Evolutionary conservation across 106 monocot species (phyloP).

Genomic region (Allium cepa): DNA sequence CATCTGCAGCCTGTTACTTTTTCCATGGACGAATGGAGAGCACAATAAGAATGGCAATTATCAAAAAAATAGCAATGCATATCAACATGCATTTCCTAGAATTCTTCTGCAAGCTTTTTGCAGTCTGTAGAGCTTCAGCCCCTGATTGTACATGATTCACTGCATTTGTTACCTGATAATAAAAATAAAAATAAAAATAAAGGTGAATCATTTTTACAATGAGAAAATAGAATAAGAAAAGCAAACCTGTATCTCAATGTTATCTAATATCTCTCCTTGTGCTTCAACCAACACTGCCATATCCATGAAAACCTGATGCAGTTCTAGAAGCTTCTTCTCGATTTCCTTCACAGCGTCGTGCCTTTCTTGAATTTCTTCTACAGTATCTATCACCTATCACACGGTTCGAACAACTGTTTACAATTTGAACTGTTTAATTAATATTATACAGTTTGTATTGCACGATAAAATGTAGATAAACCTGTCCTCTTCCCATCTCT

Average conservation of each 20-base stretch:
- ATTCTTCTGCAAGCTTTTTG: slow-evolving; percentile 39
- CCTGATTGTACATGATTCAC: slow-evolving; percentile 47
- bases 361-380: slow-evolving; percentile 57
- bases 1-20: not conserved
- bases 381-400: slow-evolving; percentile 23
- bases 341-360: slow-evolving; percentile 50
- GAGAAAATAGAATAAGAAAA: not conserved
- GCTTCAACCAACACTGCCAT: slow-evolving; percentile 50
- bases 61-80: slow-evolving; percentile 28
- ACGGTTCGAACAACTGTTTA: slow-evolving; percentile 40
- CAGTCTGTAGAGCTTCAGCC: slow-evolving; percentile 26
- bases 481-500: slow-evolving; percentile 58
- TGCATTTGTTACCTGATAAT: slow-evolving; percentile 40
- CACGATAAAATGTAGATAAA: not conserved
- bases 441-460: slow-evolving; percentile 38
- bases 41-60: slow-evolving; percentile 23
- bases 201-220: not conserved
- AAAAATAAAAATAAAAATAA: not conserved
- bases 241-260: slow-evolving; percentile 42
- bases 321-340: slow-evolving; percentile 40
- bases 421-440: slow-evolving; percentile 55
- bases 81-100: slow-evolving; percentile 56
- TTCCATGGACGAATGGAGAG: slow-evolving; percentile 40
- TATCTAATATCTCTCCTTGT: slow-evolving; percentile 42
- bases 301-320: slow-evolving; percentile 53